Base-by-base conservation (phyloP, 139 green algal species). In the Volvox africanus region DNA sequence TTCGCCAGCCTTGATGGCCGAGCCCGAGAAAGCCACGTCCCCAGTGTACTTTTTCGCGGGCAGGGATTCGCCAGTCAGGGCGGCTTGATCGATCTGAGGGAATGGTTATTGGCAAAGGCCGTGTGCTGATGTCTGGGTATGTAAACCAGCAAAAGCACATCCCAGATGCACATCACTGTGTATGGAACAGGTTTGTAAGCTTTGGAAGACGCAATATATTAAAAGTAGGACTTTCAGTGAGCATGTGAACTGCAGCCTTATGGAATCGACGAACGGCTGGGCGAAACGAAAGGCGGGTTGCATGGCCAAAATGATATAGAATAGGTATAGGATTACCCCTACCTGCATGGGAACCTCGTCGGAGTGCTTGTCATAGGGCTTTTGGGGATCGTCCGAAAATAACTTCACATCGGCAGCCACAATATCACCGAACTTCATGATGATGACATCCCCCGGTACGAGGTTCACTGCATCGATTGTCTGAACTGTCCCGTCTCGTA, bases 401-500 rank as follows among this genome's bases (percentile, higher is more conserved):
- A 99, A 93, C 89, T 98, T 98, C 71, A 97, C 92, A 88, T 99
- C 97, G 2, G 97, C 97, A 12, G 97, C 97, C 16, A 99, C 95
- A 35, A 98, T 95, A 80, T 98, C 95, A 30, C 97, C 97, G 32
- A 98, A 90, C 33, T 93, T 93, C 28, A 99, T 92, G 36, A 97
- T 91, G 61, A 99, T 93, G 18, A 99, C 90, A 92, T 99, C 97
- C 37, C 95, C 95, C 21, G 95, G 95, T 21, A 98, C 97, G 26
- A 98, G 92, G 0, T 95, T 81, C 0, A 92, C 21, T 0, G 95
- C 95, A 20, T 97, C 94, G 12, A 98, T 93, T 0, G 92, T 94
- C 19, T 89, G 61, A 28, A 96, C 82, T 36, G 94, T 88, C 28
- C 95, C 95, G 86, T 97, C 92, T 33, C 96, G 92, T 18, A 95